These are phyloP conservation scores for Alternaria arbusti DNA, from an alignment of 2,329 filamentous ascomycete species.

Conservation along the genomic window DNA sequence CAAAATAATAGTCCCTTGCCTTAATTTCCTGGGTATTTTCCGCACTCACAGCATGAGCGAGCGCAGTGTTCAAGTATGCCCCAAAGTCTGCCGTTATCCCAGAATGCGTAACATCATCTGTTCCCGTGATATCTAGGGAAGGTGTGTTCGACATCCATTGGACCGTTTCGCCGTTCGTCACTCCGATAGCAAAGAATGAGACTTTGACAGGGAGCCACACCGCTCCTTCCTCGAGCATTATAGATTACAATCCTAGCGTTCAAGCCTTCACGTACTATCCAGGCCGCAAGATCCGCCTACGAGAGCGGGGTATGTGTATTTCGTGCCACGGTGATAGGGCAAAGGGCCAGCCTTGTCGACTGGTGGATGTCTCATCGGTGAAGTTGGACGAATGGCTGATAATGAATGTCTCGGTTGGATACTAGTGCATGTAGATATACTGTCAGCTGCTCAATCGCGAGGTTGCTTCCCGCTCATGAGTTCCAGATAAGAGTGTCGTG, in stretches of 20 bases:
- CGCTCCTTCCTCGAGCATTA: neutral
- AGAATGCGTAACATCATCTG: no score
- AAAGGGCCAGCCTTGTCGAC: neutral
- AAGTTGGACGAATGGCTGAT: neutral
- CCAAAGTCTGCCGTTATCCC: no score
- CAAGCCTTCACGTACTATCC: fast-evolving
- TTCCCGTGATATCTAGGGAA: no score
- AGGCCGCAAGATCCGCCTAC: neutral
- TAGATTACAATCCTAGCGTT: neutral
- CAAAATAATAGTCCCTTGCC: no score
- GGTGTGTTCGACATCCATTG: neutral
- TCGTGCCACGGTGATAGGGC: neutral
- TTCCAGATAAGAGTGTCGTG: neutral
- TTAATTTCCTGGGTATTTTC: no score
- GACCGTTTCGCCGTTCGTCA: neutral
- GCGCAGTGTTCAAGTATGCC: no score
- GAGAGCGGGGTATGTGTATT: neutral
- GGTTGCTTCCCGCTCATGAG: neutral
- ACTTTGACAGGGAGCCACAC: neutral
- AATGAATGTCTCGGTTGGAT: neutral
- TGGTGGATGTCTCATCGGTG: neutral
- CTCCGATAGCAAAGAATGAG: neutral
- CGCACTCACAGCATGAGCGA: no score
- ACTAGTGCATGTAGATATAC: fast-evolving
- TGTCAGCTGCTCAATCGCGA: neutral